These are phyloP conservation scores for Pleurotus eryngii DNA, from an alignment of 768 basidiomycete species.

Conservation along the genomic window DNA sequence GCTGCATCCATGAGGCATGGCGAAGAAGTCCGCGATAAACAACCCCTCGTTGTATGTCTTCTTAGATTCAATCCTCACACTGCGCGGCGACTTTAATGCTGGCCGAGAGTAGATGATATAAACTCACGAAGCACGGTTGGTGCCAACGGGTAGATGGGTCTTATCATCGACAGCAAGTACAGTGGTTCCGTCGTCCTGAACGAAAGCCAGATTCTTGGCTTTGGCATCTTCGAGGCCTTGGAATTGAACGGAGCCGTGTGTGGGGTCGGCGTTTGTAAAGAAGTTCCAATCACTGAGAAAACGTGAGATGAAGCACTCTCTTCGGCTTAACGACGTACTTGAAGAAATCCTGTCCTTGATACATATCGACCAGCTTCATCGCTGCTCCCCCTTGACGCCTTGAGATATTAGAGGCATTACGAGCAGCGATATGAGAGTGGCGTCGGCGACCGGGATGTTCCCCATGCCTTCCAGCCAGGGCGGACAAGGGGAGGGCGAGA, in stretches of 20 bases:
- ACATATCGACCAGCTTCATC: slow-evolving; percentile 31
- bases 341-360: slow-evolving; percentile 54
- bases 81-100: slow-evolving; percentile 19
- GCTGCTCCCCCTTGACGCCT: slow-evolving; percentile 16
- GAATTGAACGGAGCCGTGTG: slow-evolving; percentile 59
- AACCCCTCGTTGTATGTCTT: slow-evolving; percentile 61
- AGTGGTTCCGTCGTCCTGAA: slow-evolving; percentile 53
- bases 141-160: slow-evolving; percentile 43
- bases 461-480: slow-evolving; percentile 29
- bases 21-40: slow-evolving; percentile 71
- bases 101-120: background rate
- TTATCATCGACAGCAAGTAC: slow-evolving; percentile 63
- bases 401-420: slow-evolving; percentile 14
- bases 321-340: slow-evolving; percentile 35
- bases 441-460: slow-evolving; percentile 20
- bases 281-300: slow-evolving; percentile 51
- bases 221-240: slow-evolving; percentile 44
- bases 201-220: slow-evolving; percentile 53
- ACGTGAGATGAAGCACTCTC: background rate
- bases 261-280: slow-evolving; percentile 63
- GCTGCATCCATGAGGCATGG: slow-evolving; percentile 71
- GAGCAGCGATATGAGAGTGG: slow-evolving; percentile 14
- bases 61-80: slow-evolving; percentile 65
- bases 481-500: slow-evolving; percentile 9
- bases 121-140: slow-evolving; percentile 52